These are phyloP conservation scores for Eimeria brunetti DNA, from an alignment of 169 alveolate genomes.

Conservation along the genomic window DNA sequence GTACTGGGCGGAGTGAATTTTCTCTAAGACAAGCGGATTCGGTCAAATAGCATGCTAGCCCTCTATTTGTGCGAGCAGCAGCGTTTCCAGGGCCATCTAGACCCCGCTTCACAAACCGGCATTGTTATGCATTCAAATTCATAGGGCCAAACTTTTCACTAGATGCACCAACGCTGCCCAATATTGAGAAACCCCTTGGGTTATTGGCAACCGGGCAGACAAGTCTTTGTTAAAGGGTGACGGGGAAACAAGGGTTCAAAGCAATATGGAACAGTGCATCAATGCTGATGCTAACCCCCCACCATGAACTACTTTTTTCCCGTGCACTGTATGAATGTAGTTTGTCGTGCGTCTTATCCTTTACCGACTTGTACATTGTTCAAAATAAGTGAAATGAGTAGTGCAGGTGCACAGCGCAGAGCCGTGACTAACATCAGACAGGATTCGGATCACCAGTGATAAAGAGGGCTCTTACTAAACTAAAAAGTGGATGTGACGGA, in stretches of 20 bases:
- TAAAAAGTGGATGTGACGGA: no score
- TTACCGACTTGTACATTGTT: not conserved
- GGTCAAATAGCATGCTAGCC: not conserved
- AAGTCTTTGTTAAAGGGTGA: not conserved
- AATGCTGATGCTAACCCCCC: not conserved
- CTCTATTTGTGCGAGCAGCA: not conserved
- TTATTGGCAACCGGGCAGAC: not conserved
- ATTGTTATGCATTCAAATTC: not conserved
- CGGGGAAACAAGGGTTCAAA: not conserved
- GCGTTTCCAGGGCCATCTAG: not conserved
- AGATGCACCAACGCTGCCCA: not conserved
- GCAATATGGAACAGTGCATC: not conserved
- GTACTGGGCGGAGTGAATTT: not conserved
- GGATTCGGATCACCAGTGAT: no score
- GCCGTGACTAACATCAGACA: not conserved
- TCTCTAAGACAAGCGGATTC: not conserved
- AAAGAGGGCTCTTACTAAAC: no score
- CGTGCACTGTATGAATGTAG: not conserved
- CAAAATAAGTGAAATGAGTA: not conserved
- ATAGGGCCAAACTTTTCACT: not conserved
- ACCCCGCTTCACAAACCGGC: not conserved
- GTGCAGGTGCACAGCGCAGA: not conserved
- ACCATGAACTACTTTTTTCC: not conserved
- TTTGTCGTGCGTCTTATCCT: not conserved
- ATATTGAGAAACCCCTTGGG: not conserved